Conservation (phyloP, 306 rosid genomes). For the Cicer judaicum region DNA sequence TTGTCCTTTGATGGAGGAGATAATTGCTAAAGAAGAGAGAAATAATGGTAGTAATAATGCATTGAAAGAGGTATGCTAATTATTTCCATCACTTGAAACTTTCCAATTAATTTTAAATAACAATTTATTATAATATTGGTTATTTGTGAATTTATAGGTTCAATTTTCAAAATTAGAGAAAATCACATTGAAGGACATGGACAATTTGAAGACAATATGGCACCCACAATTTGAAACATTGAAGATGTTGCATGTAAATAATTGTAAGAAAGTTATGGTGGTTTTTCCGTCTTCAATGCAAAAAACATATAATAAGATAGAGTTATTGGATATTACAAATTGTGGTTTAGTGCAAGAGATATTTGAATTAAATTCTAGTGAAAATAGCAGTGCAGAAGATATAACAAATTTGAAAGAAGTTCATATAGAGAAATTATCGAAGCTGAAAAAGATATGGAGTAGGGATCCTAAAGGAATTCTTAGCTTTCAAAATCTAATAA, state of each 20-base stretch:
- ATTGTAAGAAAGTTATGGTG: constrained; percentile 2
- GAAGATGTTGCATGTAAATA: constrained; percentile 6
- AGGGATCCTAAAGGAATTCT: background rate
- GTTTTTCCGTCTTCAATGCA: background rate
- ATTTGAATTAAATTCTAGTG: background rate
- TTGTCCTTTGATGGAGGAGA: background rate
- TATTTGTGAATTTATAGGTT: constrained; percentile 6
- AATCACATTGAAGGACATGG: constrained; percentile 17
- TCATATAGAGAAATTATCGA: background rate
- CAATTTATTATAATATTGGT: background rate
- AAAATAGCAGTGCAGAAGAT: background rate
- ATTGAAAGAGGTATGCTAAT: background rate
- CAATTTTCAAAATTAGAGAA: background rate
- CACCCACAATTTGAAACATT: background rate
- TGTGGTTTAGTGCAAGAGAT: background rate
- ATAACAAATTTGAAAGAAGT: background rate
- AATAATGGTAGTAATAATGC: too few relatives aligned
- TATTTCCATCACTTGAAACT: background rate
- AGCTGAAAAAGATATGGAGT: constrained; percentile 13
- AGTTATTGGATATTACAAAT: background rate
- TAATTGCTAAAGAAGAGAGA: background rate
- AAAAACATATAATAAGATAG: background rate
- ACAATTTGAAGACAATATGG: constrained; percentile 11
- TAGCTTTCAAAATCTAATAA: background rate
- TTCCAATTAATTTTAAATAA: background rate